Base-by-base conservation (phyloP, 345 rosid species). In the Linum tenue region DNA sequence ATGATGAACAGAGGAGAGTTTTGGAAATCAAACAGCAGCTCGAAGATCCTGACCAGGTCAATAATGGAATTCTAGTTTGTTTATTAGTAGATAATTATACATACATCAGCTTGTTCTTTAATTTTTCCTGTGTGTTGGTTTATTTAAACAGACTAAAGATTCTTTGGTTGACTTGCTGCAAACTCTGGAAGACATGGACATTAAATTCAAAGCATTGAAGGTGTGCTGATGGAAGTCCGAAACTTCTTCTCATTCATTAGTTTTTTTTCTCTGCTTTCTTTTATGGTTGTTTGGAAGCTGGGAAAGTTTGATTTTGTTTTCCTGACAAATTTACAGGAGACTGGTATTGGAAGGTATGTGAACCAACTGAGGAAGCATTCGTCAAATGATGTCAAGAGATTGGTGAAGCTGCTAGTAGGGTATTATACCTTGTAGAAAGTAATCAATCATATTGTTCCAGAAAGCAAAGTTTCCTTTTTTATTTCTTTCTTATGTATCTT, bases 1-100 rank as follows among this genome's bases (percentile, higher is more conserved):
- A 95, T 69, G 99, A 95, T 77, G 97, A 95, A 55, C 92, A 84
- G 69, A 95, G 77, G 83, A 84, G 66, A 70, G 73, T 95, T 81
- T 68, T 87, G 15, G 96, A 88, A 60, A 95, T 95, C 74, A 95
- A 85, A 70, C 85, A 85, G 72, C 85, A 68, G 14, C 92, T 95
- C 61, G 99, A 95, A 80, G 86, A 85, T 75, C 91, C 86, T 71
- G 82, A 87, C 75, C 96, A 88, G 99, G 99, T 94, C n/a, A n/a
- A n/a, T n/a, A n/a, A n/a, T n/a, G n/a, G n/a, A n/a, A n/a, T n/a
- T n/a, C n/a, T n/a, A n/a, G n/a, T n/a, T n/a, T n/a, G n/a, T n/a
- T n/a, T n/a, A n/a, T n/a, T n/a, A n/a, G n/a, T n/a, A n/a, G n/a
- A n/a, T n/a, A n/a, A n/a, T n/a, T n/a, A n/a, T n/a, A n/a, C n/a